phyloP scores from a whole-genome alignment of 2,329 filamentous ascomycete species.

The Albifimbria verrucaria region DNA sequence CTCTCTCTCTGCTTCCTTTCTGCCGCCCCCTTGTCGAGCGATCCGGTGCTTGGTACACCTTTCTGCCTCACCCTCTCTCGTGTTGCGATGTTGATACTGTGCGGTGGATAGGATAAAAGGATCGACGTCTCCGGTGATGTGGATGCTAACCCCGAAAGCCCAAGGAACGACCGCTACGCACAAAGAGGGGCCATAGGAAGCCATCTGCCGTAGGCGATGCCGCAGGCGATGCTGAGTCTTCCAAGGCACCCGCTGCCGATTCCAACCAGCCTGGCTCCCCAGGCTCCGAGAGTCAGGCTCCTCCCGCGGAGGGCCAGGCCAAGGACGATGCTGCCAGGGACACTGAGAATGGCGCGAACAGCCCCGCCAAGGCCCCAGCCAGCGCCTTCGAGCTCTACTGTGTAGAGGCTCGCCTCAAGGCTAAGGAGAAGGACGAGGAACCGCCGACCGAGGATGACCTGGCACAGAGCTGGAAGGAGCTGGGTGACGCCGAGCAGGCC shows the following conservation, averaged over 20 bases:
- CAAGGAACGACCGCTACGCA: conserved; percentile 73
- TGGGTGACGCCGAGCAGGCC: conserved; percentile 46
- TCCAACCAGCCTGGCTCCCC: conserved; percentile 45
- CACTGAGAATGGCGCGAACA: conserved; percentile 37
- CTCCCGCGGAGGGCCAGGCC: conserved; percentile 23
- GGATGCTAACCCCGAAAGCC: conserved; percentile 51
- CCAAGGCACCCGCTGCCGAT: conserved; percentile 33
- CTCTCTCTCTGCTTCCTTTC: conserved; percentile 4
- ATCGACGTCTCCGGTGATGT: conserved; percentile 27
- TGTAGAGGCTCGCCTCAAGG: conserved; percentile 44
- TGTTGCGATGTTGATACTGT: conserved; percentile 30
- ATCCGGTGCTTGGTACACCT: no score
- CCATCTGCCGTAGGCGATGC: conserved; percentile 44
- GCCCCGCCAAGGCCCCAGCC: conserved; percentile 39
- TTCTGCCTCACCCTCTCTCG: conserved; percentile 8
- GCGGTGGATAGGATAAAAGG: conserved; percentile 29
- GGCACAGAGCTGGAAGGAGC: conserved; percentile 50
- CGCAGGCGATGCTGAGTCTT: conserved; percentile 39
- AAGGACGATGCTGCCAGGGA: conserved; percentile 16
- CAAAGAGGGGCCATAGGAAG: conserved; percentile 69
- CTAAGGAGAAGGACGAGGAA: conserved; percentile 39
- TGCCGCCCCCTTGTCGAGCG: conserved; percentile 11
- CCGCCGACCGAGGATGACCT: conserved; percentile 52
- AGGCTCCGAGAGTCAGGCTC: conserved; percentile 47
- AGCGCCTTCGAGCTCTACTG: conserved; percentile 55